These are phyloP conservation scores for Epichloe sibirici DNA, from an alignment of 2,329 filamentous ascomycete genomes.

Conservation along the genomic window DNA sequence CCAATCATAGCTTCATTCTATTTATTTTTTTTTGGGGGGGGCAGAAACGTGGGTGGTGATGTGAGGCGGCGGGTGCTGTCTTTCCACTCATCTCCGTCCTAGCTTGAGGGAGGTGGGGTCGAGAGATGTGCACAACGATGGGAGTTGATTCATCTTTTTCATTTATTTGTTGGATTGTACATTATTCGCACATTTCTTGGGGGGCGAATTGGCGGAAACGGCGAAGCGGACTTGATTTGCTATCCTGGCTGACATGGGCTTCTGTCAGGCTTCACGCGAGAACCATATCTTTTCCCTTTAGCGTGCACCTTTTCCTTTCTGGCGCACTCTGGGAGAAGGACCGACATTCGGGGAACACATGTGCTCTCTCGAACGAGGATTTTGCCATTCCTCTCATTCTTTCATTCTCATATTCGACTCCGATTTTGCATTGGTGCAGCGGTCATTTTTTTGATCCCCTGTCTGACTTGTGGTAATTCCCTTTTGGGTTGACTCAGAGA, in stretches of 20 bases:
- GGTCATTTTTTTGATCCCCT: conserved; percentile 8
- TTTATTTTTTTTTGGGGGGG: conserved; percentile 5
- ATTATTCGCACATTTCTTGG: conserved; percentile 25
- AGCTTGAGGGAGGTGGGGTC: conserved; percentile 5
- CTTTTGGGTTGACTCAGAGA: conserved; percentile 14
- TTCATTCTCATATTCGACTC: neutral
- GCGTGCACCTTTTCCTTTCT: neutral
- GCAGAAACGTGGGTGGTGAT: neutral
- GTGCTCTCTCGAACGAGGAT: neutral
- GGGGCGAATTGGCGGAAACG: conserved; percentile 24
- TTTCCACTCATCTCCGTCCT: conserved; percentile 9
- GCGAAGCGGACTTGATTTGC: conserved; percentile 21
- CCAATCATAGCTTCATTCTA: conserved; percentile 20
- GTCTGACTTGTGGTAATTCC: conserved; percentile 15
- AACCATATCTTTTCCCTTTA: neutral
- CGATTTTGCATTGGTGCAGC: conserved; percentile 11
- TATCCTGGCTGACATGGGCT: conserved; percentile 6
- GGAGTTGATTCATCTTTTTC: conserved; percentile 12
- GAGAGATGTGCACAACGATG: neutral
- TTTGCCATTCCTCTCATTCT: conserved; percentile 1
- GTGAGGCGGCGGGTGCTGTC: neutral
- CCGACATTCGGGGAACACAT: neutral
- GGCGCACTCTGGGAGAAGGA: neutral
- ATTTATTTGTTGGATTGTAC: conserved; percentile 29
- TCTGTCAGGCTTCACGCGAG: conserved; percentile 1